Base-by-base conservation (phyloP, 1,284 basidiomycete genomes). In the Trametes versicolor region DNA sequence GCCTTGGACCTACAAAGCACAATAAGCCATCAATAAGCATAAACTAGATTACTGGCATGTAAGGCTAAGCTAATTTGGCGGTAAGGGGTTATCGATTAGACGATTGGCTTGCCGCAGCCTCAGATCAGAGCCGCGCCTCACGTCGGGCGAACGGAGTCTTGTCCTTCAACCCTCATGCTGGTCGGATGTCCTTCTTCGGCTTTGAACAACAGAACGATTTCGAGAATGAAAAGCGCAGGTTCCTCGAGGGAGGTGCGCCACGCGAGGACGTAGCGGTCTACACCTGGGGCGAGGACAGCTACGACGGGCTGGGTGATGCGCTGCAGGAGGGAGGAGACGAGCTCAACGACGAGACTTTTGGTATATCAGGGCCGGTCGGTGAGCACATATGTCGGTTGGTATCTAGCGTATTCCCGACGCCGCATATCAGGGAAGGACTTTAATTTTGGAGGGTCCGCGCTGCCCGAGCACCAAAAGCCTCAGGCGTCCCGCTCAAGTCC, bases 341-440 rank as follows among this genome's bases (percentile, higher is more conserved):
- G 69, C 77, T 96, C 72, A 98, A 98, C 78, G 95, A 98, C 75
- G 96, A 98, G 82, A 99, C 97, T 1, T 99, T 99, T 80, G 97
- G 97, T 43, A 85, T 81, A 45, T 73, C 81, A 51, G 89, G 83
- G 27, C 79, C 77, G 64, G 84, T 96, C 65, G 92, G 95, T 94
- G 76, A 82, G 87, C 77, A 53, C 23, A 23, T 9, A 21, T 43
- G 27, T 63, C 21, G 55, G 8, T 23, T 39, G 23, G 57, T 43
- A 9, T 49, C 19, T 29, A 41, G 29, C 39, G 34, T 21, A 32
- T 21, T 52, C 51, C 25, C 41, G 19, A 68, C 60, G n/a, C 34
- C 52, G 1, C 21, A 36, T 39, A 58, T 57, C 53, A 97, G 95
- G 91, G 75, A 94, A 91, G 76, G 96, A 98, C 80, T 99, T 98